Evolutionary conservation across 2,329 filamentous ascomycete species (phyloP), one percentile per base, ranked within the genome.

Genomic region (Exophiala lecanii-corni): DNA sequence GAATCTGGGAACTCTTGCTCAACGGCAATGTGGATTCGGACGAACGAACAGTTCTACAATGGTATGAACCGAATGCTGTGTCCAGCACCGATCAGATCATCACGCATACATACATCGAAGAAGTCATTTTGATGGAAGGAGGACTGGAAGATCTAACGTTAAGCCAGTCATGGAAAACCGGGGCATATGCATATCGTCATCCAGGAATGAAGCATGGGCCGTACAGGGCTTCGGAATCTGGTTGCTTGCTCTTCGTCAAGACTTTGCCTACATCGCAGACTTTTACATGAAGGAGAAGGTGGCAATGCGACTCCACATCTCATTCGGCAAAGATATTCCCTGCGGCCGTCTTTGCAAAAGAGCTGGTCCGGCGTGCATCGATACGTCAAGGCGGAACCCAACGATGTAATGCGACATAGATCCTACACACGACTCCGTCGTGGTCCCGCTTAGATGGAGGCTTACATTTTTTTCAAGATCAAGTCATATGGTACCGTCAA

Each of bases 161-260:
- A 6, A 47, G 41, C 13, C 50, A 58, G 39, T 48, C 56, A 6
- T 68, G 60, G 60, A 45, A 57, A 9, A 57, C 59, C 36, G 64
- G 64, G 26, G 57, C 61, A 3, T 68, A 67, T 58, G 66, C 64
- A 10, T 68, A 67, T 49, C 59, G 65, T 15, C 57, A 62, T 36
- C 63, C 64, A 10, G 64, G 63, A 7, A 68, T 66, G 65, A 50
- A 62, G 45, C 63, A 67, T 56, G 66, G 66, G 0, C 65, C 63
- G 9, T 67, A 66, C 44, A 51, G 47, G 41, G 36, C 35, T 31
- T 62, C 58, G 18, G 52, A 57, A 21, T 36, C 56, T 4, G 65
- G 65, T 3, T 69, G 64, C 46, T 53, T 68, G 43, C 63, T 60
- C 57, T 64, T 62, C 30, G 34, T 47, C 28, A 43, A 17, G 16